Base-by-base conservation (phyloP, 306 rosid species). In the Lathyrus aphaca region DNA sequence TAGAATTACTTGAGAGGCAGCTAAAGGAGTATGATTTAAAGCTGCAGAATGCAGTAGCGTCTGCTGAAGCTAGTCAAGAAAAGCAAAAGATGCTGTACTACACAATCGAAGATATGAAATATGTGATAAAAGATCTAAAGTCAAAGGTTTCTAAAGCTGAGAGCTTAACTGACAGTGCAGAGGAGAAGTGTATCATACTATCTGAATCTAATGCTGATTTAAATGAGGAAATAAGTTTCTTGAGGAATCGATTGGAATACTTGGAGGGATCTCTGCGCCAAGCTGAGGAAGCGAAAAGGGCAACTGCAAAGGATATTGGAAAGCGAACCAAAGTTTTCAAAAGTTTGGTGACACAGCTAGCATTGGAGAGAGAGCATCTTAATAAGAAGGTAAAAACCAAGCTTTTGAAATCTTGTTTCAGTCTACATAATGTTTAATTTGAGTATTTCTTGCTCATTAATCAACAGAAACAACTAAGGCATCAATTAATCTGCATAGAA, bases 291-390 rank as follows among this genome's bases (percentile, higher is more conserved):
- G 54, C 77, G 21, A 95, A 89, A 85, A 68, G 74, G 76, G 86
- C 83, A 77, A 79, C 92, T 42, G 95, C 90, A 48, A 86, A 82
- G 82, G 89, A 85, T 74, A 84, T 95, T 61, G 82, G 78, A 69
- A 63, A 71, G 77, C 83, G 29, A 72, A 79, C 83, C 18, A 83
- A 79, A 68, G 72, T 84, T 62, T 83, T 95, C 62, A 85, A 86
- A 66, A 79, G 78, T 74, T 79, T 91, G 86, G 77, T 84, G 40
- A 72, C 84, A 77, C 92, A 87, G 72, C 78, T 95, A 69, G 89
- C 97, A 75, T 76, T 86, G 69, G 99, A 95, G 83, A 89, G 99
- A 83, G 96, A 89, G 64, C 97, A 92, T 27, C 96, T 95, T 69
- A 86, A 80, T 73, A 86, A 91, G 79, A 86, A 87, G 99, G 99